Base-by-base conservation (phyloP, 495 filamentous ascomycete species). In the Lophium mytilinum region DNA sequence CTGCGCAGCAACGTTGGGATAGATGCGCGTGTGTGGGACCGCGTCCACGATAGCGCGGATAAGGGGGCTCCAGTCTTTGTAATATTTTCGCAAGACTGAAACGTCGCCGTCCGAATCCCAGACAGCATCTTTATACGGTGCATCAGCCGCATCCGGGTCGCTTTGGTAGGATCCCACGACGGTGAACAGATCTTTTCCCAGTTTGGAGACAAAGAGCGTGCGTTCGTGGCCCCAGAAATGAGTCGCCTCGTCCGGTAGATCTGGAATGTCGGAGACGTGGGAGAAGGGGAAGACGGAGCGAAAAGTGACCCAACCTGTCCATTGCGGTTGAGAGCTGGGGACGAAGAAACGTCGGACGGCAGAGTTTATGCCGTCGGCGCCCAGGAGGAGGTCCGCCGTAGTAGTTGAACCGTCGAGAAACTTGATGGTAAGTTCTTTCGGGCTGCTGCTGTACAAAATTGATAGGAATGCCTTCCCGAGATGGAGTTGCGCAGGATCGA, bases 201-300 rank as follows among this genome's bases (percentile, higher is more conserved):
- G 69, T 43, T 68, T 66, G 35, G 74, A 76, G 9, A 71, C 67
- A 58, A 80, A 78, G n/a, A 78, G 74, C 14, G 69, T 74, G 24
- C 74, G 70, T 18, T 72, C 67, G 11, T 71, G 76, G 14, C 74
- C 74, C 76, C 75, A 78, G 69, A 76, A 78, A 42, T 77, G 76
- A 15, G 67, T 68, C 11, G 77, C 75, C 55, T 78, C 77, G 15
- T 68, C 55, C 7, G 74, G 75, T 4, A 79, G 50, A 19, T 52
- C 50, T 14, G 17, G 45, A 42, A 57, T 69, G 61, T 3, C 71
- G 67, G 18, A 78, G 69, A 35, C 69, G 58, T 36, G 70, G 69
- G 4, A 75, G 6, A 30, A 30, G 2, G 24, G 24, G 39, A 79
- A 77, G 6, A 76, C 73, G n/a, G 72, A 69, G 42, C 76, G 67